phyloP scores from a whole-genome alignment of 257 asterid genomes.

The Vinca minor region DNA sequence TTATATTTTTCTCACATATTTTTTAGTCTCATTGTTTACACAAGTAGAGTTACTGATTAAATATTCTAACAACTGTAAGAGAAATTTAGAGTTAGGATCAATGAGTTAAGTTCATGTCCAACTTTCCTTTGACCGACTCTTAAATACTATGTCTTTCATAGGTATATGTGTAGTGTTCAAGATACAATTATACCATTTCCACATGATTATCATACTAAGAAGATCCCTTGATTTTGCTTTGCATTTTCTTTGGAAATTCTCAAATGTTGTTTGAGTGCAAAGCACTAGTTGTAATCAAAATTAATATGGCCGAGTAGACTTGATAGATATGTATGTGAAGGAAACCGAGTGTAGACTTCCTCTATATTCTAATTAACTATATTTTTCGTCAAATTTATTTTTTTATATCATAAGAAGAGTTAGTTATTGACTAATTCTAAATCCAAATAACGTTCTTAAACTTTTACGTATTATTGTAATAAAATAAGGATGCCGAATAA shows the following conservation, averaged over 20 bases:
- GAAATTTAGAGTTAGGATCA: no score
- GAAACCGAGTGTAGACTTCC: slow-evolving; percentile 2
- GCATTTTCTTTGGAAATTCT: slow-evolving; percentile 15
- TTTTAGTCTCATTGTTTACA: no score
- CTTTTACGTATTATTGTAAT: neutral
- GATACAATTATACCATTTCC: neutral
- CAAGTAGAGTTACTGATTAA: no score
- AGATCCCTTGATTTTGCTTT: slow-evolving; percentile 7
- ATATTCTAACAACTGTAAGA: no score
- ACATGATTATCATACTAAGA: no score
- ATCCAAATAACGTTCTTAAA: no score
- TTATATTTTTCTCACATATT: no score
- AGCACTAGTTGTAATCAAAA: neutral
- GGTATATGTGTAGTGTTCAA: no score
- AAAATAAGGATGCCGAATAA: neutral
- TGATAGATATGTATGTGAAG: neutral
- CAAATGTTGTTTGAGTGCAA: neutral
- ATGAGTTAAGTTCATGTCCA: no score
- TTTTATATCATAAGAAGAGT: neutral
- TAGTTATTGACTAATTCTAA: slow-evolving; percentile 7
- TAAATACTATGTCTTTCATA: no score
- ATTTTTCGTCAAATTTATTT: neutral
- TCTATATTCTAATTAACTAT: slow-evolving; percentile 1
- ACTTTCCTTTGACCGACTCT: no score
- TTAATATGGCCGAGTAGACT: neutral